phyloP scores from a whole-genome alignment of 1,284 basidiomycete genomes.

The Stygiomarasmius scandens region DNA sequence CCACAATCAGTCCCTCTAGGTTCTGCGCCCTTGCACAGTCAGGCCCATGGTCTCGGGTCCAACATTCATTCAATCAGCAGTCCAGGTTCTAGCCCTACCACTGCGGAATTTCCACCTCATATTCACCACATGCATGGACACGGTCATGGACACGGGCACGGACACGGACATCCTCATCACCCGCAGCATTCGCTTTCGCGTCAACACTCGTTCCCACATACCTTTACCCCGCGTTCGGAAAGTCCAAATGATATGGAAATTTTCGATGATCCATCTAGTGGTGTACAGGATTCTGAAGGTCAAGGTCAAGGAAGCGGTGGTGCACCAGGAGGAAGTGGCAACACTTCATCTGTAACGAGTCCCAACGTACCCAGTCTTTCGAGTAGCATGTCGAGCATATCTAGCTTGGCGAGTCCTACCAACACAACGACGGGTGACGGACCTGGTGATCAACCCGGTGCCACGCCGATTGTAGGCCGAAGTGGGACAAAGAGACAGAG shows the following conservation, averaged over 20 bases:
- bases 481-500: slow-evolving; percentile 47
- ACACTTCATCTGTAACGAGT: neutral
- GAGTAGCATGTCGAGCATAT: neutral
- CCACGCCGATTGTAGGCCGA: slow-evolving; percentile 23
- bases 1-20: slow-evolving; percentile 41
- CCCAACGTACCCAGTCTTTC: neutral
- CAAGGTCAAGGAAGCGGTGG: neutral
- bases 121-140: slow-evolving; percentile 13
- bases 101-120: slow-evolving; percentile 55
- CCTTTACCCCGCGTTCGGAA: slow-evolving; percentile 32
- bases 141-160: slow-evolving; percentile 2
- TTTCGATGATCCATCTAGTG: slow-evolving; percentile 10
- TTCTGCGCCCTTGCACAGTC: slow-evolving; percentile 19
- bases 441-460: slow-evolving; percentile 14
- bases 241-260: slow-evolving; percentile 7
- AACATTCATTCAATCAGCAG: slow-evolving; percentile 35
- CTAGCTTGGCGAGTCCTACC: neutral
- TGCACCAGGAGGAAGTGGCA: neutral
- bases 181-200: slow-evolving; percentile 42
- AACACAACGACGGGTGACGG: slow-evolving; percentile 11
- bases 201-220: slow-evolving; percentile 63
- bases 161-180: slow-evolving; percentile 22
- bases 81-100: slow-evolving; percentile 66
- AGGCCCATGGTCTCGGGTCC: slow-evolving; percentile 7
- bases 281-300: neutral